phyloP scores from a whole-genome alignment of 257 asterid genomes.

The Solanum pennellii region DNA sequence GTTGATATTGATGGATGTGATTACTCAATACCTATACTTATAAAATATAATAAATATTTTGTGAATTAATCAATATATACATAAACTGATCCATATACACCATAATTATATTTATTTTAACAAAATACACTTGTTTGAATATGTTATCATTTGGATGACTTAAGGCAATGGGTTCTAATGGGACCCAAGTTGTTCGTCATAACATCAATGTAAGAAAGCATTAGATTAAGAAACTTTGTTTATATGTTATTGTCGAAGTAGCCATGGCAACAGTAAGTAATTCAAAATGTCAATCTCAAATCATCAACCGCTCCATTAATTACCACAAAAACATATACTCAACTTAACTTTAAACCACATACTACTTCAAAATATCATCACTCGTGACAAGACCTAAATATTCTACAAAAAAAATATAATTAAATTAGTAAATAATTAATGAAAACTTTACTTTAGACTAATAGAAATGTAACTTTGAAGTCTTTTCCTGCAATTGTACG shows the following conservation, averaged over 20 bases:
- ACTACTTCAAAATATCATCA: not conserved
- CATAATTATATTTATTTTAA: too few species aligned
- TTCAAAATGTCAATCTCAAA: not conserved
- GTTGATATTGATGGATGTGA: not conserved
- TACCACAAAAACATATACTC: not conserved
- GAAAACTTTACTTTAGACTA: not conserved
- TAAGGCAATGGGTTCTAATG: not conserved
- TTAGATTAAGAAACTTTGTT: not conserved
- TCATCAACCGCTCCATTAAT: not conserved
- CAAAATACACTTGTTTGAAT: not conserved
- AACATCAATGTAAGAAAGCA: not conserved
- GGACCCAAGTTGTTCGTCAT: not conserved
- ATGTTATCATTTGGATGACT: not conserved
- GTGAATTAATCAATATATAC: accelerated
- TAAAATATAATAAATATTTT: not conserved
- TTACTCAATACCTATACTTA: not conserved
- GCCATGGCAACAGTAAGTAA: not conserved
- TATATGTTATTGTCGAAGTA: not conserved
- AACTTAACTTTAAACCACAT: not conserved
- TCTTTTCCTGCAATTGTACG: not conserved
- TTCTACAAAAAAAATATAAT: not conserved
- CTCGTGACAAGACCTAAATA: not conserved
- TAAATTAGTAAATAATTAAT: not conserved
- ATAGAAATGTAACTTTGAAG: not conserved
- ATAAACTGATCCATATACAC: too few species aligned